A percentile compares a stretch with the other conserved stretches of the same genome.
These are phyloP conservation scores for Esteya vermicola DNA, from an alignment of 2,329 filamentous ascomycete genomes.

Conservation along the genomic window DNA sequence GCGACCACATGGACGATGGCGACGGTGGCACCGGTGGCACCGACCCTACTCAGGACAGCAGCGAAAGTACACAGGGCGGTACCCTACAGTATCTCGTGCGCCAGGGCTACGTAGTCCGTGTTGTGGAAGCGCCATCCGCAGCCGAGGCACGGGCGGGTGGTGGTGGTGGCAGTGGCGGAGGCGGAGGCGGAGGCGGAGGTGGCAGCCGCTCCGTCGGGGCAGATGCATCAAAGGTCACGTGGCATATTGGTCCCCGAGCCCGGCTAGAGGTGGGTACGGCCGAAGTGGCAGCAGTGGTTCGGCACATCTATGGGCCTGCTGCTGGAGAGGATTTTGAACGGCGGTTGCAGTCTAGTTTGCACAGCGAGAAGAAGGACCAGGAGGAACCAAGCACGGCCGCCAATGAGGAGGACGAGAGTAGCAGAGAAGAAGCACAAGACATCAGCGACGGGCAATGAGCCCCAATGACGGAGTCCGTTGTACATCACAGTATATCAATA, in stretches of 20 bases:
- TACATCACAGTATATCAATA: too few species aligned
- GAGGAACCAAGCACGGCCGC: neutral
- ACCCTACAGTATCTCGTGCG: constrained; percentile 44
- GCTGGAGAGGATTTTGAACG: constrained; percentile 37
- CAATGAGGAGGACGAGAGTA: neutral
- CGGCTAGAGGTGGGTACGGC: constrained; percentile 72
- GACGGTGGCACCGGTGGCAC: constrained; percentile 3
- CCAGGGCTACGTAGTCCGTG: constrained; percentile 71
- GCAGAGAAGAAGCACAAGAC: neutral
- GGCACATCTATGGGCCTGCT: constrained; percentile 41
- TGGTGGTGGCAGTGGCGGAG: constrained; percentile 3
- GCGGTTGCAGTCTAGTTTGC: constrained; percentile 48
- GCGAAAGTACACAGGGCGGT: constrained; percentile 4
- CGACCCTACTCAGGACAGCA: neutral
- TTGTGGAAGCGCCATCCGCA: constrained; percentile 63
- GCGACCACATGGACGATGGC: constrained; percentile 11
- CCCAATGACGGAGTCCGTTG: too few species aligned
- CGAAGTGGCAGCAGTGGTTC: constrained; percentile 58
- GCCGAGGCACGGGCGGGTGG: constrained; percentile 2
- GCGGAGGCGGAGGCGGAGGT: neutral
- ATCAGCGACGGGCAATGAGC: too few species aligned
- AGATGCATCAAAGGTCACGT: constrained; percentile 43
- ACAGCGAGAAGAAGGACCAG: constrained; percentile 13
- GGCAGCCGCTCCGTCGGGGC: too few species aligned
- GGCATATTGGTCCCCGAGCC: constrained; percentile 71